Percentiles rank a stretch among this genome's conserved stretches.
These are phyloP conservation scores for Infundibulicybe gibba DNA, from an alignment of 768 basidiomycete genomes.

Conservation along the genomic window DNA sequence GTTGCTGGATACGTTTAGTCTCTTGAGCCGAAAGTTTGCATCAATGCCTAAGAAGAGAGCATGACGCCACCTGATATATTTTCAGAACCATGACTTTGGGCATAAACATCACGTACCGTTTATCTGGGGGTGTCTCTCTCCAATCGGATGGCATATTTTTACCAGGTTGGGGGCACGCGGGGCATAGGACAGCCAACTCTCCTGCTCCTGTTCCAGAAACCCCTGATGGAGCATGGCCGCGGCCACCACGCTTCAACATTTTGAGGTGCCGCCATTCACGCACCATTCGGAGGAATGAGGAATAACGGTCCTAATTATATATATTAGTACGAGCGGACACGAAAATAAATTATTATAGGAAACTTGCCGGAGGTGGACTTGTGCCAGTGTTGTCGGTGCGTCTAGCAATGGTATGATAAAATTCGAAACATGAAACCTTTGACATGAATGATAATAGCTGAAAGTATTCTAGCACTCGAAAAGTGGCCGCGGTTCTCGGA, in stretches of 20 bases:
- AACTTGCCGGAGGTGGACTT: neutral
- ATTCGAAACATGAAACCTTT: constrained; percentile 10
- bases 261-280: neutral
- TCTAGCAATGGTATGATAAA: constrained; percentile 3
- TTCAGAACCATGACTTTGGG: no score
- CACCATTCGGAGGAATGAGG: neutral
- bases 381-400: neutral
- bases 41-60: neutral
- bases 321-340: neutral
- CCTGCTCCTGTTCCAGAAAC: neutral
- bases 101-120: no score
- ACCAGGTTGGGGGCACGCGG: constrained; percentile 11
- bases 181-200: constrained; percentile 5
- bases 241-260: constrained; percentile 3
- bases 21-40: neutral
- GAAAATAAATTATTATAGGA: neutral
- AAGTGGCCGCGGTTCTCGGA: constrained; percentile 9
- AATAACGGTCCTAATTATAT: neutral
- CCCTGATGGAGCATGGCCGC: constrained; percentile 1
- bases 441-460: constrained; percentile 11
- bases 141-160: neutral
- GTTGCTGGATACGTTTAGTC: neutral
- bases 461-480: constrained; percentile 5
- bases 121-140: no score
- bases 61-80: neutral